phyloP scores from a whole-genome alignment of 2,329 filamentous ascomycete genomes.

The Tolypocladium amazonense region DNA sequence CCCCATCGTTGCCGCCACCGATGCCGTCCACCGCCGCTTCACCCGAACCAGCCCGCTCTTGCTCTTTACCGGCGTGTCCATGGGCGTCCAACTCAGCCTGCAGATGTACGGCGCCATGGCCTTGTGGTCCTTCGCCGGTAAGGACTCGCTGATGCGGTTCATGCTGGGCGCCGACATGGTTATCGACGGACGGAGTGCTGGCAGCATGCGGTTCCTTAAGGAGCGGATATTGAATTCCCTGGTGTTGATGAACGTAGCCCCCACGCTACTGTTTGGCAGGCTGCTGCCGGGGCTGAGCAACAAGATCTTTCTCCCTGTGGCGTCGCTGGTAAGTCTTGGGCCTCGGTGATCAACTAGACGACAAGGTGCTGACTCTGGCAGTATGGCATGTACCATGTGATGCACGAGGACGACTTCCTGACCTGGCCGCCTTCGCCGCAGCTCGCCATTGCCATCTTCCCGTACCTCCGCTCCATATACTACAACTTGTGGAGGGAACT shows the following conservation, averaged over 20 bases:
- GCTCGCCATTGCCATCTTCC: constrained; percentile 39
- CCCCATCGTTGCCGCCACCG: constrained; percentile 56
- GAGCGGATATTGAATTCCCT: constrained; percentile 21
- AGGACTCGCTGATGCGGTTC: constrained; percentile 30
- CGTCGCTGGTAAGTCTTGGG: constrained; percentile 25
- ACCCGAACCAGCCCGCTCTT: constrained; percentile 48
- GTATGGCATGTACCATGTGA: constrained; percentile 36
- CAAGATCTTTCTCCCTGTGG: constrained; percentile 29
- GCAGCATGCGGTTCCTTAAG: constrained; percentile 13
- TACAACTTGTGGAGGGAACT: constrained; percentile 34
- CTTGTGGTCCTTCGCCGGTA: constrained; percentile 41
- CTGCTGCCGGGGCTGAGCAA: constrained; percentile 31
- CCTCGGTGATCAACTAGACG: neutral
- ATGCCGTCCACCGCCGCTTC: constrained; percentile 45
- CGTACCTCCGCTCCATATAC: constrained; percentile 34
- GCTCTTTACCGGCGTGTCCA: constrained; percentile 47
- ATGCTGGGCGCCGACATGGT: constrained; percentile 23
- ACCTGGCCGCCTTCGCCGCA: constrained; percentile 44
- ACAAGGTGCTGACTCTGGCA: constrained; percentile 12
- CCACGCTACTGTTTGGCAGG: constrained; percentile 32
- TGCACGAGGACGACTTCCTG: constrained; percentile 32
- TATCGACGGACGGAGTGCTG: constrained; percentile 12
- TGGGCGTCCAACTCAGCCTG: constrained; percentile 39
- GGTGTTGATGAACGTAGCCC: constrained; percentile 33
- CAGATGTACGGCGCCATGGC: constrained; percentile 43